Evolutionary conservation across 805 yeast genomes (phyloP).

Genomic region (Pichia paraexigua): DNA sequence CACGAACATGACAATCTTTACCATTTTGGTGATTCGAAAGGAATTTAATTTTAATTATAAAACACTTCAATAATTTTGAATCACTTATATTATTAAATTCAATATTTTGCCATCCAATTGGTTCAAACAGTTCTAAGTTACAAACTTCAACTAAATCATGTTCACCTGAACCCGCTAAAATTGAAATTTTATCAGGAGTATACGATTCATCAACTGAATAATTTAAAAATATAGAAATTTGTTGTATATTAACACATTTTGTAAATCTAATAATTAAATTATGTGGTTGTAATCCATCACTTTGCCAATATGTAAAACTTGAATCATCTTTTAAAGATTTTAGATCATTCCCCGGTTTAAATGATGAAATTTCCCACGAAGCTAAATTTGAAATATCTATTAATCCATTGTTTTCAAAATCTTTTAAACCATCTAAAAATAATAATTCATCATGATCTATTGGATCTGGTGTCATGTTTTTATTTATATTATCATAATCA

Average conservation of each 20-base stretch:
- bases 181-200: constrained; percentile 66
- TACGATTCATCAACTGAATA: constrained; percentile 78
- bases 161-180: constrained; percentile 70
- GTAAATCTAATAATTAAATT: constrained; percentile 69
- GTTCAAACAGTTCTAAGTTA: constrained; percentile 49
- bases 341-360: constrained; percentile 65
- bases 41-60: constrained; percentile 53
- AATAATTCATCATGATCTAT: constrained; percentile 13
- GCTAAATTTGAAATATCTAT: constrained; percentile 76
- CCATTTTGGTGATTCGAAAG: constrained; percentile 88
- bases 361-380: constrained; percentile 75
- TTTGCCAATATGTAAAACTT: constrained; percentile 81
- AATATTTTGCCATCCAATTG: constrained; percentile 73
- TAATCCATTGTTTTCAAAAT: constrained; percentile 49
- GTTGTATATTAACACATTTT: constrained; percentile 60
- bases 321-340: constrained; percentile 65
- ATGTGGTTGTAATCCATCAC: constrained; percentile 91
- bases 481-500: not conserved
- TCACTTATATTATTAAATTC: constrained; percentile 46
- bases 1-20: constrained; percentile 85
- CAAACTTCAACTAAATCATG: constrained; percentile 69
- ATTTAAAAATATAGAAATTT: constrained; percentile 67
- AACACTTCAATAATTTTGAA: constrained; percentile 57
- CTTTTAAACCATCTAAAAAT: constrained; percentile 37
- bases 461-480: not conserved